Percentiles rank a stretch among this genome's conserved stretches.
Conservation (phyloP, 345 rosid genomes). For the Citrus australasica region DNA sequence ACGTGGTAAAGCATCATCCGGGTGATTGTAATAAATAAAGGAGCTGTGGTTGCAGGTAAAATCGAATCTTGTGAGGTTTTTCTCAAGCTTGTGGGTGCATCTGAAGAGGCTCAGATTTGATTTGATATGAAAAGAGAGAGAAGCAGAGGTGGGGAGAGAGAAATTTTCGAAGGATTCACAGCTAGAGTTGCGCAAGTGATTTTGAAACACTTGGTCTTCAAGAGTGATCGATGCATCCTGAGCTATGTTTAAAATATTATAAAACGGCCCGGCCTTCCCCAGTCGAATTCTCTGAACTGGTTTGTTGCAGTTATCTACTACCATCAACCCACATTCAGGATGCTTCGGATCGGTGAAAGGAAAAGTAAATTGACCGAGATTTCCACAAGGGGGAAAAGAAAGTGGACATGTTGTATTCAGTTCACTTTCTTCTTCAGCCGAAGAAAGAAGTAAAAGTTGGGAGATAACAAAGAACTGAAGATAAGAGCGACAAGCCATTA, state of each 20-base stretch:
- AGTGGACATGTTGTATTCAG: background rate
- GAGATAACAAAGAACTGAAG: background rate
- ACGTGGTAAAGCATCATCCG: background rate
- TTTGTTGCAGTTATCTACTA: slow-evolving; percentile 21
- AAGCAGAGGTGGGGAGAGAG: slow-evolving; percentile 27
- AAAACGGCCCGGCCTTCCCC: slow-evolving; percentile 22
- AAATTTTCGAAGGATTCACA: slow-evolving; percentile 26
- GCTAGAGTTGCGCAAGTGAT: background rate
- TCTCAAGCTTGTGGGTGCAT: slow-evolving; percentile 12
- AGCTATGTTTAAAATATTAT: slow-evolving; percentile 18
- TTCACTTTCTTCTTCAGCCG: background rate
- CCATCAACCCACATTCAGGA: slow-evolving; percentile 29
- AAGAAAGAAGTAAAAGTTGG: background rate
- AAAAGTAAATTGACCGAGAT: background rate
- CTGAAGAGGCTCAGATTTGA: slow-evolving; percentile 9
- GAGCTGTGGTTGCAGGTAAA: background rate
- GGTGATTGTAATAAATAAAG: background rate
- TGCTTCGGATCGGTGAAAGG: slow-evolving; percentile 10
- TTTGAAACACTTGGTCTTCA: slow-evolving; percentile 13
- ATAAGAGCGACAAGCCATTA: background rate
- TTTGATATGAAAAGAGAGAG: slow-evolving; percentile 5
- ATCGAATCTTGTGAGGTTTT: background rate
- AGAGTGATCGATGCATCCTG: slow-evolving; percentile 21
- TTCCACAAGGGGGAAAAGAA: slow-evolving; percentile 10
- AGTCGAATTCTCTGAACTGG: slow-evolving; percentile 24